These are phyloP conservation scores for Arthrinium puccinioides DNA, from an alignment of 2,329 filamentous ascomycete species.

Conservation along the genomic window DNA sequence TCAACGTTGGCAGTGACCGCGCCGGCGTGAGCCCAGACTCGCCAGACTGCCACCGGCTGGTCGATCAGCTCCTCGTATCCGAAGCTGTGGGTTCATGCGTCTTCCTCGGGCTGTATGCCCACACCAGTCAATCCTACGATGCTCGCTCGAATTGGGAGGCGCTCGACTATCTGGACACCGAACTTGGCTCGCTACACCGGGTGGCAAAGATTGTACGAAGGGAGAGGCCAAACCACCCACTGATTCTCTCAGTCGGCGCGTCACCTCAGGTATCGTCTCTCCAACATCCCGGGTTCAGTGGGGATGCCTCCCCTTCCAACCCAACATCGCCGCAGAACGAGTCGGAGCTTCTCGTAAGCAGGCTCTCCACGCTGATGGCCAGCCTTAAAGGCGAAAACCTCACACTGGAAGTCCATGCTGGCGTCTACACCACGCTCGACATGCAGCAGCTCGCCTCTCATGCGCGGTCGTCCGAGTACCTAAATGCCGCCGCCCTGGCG, in stretches of 20 bases:
- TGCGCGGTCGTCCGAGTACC: constrained; percentile 34
- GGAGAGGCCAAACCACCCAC: constrained; percentile 19
- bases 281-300: constrained; percentile 40
- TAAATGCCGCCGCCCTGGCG: constrained; percentile 52
- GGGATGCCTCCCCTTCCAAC: neutral
- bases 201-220: constrained; percentile 33
- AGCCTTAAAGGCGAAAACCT: constrained; percentile 30
- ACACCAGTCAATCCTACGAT: constrained; percentile 66
- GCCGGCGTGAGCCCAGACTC: constrained; percentile 56
- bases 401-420: constrained; percentile 64
- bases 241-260: constrained; percentile 64
- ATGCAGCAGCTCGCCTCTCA: constrained; percentile 73
- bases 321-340: too few relatives aligned
- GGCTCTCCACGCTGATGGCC: constrained; percentile 31
- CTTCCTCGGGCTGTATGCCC: constrained; percentile 63
- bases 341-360: neutral
- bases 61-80: constrained; percentile 35
- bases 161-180: constrained; percentile 48
- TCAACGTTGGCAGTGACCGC: constrained; percentile 66
- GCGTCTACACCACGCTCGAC: constrained; percentile 69
- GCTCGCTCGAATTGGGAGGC: constrained; percentile 47
- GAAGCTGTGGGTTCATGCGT: constrained; percentile 27
- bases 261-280: constrained; percentile 66
- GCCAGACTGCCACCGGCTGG: constrained; percentile 34
- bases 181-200: constrained; percentile 47